Percentiles rank a stretch among this genome's conserved stretches.
phyloP scores from a whole-genome alignment of 176 grass and related monocot genomes.

The Carex myosuroides region DNA sequence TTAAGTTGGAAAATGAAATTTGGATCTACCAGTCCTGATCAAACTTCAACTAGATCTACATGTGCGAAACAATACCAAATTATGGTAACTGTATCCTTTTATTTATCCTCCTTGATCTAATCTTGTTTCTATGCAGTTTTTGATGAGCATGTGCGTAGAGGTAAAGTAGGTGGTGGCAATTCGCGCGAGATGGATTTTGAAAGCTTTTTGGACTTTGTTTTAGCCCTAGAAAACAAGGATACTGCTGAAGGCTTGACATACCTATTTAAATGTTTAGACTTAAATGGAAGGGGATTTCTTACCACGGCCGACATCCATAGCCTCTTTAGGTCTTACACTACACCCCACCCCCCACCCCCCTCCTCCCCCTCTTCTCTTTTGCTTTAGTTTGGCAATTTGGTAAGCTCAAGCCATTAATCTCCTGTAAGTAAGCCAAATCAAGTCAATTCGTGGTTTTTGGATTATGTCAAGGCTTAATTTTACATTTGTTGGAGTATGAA shows the following conservation, averaged over 20 bases:
- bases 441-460: neutral
- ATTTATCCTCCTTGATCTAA: neutral
- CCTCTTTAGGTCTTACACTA: constrained; percentile 61
- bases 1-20: neutral
- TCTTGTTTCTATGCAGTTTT: constrained; percentile 58
- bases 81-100: neutral
- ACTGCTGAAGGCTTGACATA: constrained; percentile 95
- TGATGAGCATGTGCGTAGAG: constrained; percentile 86
- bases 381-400: neutral
- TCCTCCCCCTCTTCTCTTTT: neutral
- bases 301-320: constrained; percentile 94
- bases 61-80: neutral
- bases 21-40: neutral
- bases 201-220: constrained; percentile 97
- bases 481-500: neutral
- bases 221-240: constrained; percentile 97
- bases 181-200: constrained; percentile 97
- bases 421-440: neutral
- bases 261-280: constrained; percentile 91
- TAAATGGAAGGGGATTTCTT: constrained; percentile 84
- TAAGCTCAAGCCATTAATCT: neutral
- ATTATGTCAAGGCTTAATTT: neutral
- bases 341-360: too few species aligned
- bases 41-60: neutral
- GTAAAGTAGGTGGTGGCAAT: constrained; percentile 87